phyloP scores from a whole-genome alignment of 2,329 filamentous ascomycete genomes.

The Chrysoporthe austroafricana region DNA sequence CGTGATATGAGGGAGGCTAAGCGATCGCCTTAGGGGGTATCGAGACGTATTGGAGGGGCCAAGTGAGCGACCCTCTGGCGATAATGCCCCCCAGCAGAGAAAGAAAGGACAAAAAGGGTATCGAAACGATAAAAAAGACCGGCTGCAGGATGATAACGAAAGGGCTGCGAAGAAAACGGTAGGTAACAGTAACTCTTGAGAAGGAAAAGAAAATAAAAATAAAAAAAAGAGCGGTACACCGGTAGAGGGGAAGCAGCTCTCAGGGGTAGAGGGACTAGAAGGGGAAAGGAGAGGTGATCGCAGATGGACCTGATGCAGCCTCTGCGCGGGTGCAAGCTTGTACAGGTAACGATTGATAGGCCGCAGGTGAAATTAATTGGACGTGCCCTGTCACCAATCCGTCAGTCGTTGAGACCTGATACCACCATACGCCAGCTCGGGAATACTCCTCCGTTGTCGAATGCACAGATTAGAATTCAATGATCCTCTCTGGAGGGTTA shows the following conservation, averaged over 20 bases:
- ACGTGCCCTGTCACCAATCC: slow-evolving; percentile 22
- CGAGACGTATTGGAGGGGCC: slow-evolving; percentile 1
- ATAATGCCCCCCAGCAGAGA: no score
- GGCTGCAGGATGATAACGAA: slow-evolving; percentile 13
- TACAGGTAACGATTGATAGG: slow-evolving; percentile 20
- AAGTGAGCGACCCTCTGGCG: neutral
- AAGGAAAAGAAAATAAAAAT: slow-evolving; percentile 8
- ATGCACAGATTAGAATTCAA: slow-evolving; percentile 5
- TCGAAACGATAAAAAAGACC: slow-evolving; percentile 9
- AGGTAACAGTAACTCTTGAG: neutral
- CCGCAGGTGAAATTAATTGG: slow-evolving; percentile 28
- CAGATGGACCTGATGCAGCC: slow-evolving; percentile 4
- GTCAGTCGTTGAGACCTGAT: slow-evolving; percentile 16
- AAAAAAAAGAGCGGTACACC: slow-evolving; percentile 9
- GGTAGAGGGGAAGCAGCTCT: slow-evolving; percentile 23
- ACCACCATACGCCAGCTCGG: slow-evolving; percentile 1
- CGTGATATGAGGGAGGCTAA: slow-evolving; percentile 18
- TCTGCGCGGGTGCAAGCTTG: slow-evolving; percentile 20
- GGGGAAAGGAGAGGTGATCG: slow-evolving; percentile 13
- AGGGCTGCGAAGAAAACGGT: slow-evolving; percentile 2
- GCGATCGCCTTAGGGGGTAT: slow-evolving; percentile 15
- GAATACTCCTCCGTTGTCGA: slow-evolving; percentile 20
- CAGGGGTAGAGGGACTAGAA: slow-evolving; percentile 26
- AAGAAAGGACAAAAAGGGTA: slow-evolving; percentile 9
- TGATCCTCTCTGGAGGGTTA: slow-evolving; percentile 1